phyloP scores from a whole-genome alignment of 805 yeast species.

The Candida silvicultrix region DNA sequence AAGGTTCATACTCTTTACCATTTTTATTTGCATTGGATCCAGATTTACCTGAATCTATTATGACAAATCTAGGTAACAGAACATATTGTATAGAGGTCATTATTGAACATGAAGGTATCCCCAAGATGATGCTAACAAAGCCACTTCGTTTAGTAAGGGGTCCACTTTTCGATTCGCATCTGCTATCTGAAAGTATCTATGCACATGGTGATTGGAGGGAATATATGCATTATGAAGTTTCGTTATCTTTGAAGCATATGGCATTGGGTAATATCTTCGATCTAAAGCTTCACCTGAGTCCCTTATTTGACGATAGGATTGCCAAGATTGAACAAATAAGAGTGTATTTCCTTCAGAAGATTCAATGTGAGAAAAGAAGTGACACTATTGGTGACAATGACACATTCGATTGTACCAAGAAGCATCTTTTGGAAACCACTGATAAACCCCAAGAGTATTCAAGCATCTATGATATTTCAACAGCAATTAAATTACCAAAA shows the following conservation, averaged over 20 bases:
- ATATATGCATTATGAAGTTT: slow-evolving; percentile 9
- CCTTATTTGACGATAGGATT: neutral
- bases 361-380: slow-evolving; percentile 6
- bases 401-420: neutral
- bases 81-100: slow-evolving; percentile 10
- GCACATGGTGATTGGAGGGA: slow-evolving; percentile 15
- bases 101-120: neutral
- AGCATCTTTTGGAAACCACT: neutral
- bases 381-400: neutral
- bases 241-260: slow-evolving; percentile 11
- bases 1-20: slow-evolving; percentile 16
- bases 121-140: neutral
- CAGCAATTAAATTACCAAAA: neutral
- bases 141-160: slow-evolving; percentile 10
- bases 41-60: slow-evolving; percentile 13
- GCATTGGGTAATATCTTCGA: slow-evolving; percentile 8
- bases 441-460: neutral
- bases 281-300: slow-evolving; percentile 6
- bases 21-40: slow-evolving; percentile 18
- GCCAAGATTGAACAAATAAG: slow-evolving; percentile 10
- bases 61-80: slow-evolving; percentile 8
- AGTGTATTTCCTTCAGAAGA: slow-evolving; percentile 10
- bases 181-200: slow-evolving; percentile 6
- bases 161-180: slow-evolving; percentile 9
- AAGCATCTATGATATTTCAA: neutral